Percentiles rank a stretch among this genome's conserved stretches.
These are phyloP conservation scores for Phalaenopsis aphrodite DNA, from an alignment of 106 monocot genomes.

Conservation along the genomic window DNA sequence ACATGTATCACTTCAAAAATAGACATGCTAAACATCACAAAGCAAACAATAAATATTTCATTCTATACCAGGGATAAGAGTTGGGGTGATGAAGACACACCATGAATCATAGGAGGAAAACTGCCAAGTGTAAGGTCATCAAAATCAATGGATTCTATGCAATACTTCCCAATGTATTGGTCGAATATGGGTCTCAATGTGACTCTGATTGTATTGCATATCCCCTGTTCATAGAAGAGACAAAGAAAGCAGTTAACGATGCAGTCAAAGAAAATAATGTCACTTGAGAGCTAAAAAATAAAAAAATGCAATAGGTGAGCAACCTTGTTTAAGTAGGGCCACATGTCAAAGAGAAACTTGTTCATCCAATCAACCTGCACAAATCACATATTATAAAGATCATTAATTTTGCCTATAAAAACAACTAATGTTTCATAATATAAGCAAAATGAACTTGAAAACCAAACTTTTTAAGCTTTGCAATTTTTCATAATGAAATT, in stretches of 20 bases:
- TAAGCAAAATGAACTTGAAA: too few relatives aligned
- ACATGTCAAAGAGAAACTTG: slow-evolving; percentile 51
- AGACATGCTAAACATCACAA: too few relatives aligned
- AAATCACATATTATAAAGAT: slow-evolving; percentile 7
- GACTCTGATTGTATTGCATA: slow-evolving; percentile 50
- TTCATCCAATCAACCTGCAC: slow-evolving; percentile 90
- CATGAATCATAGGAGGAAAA: slow-evolving; percentile 69
- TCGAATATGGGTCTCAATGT: slow-evolving; percentile 66
- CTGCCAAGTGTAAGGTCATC: slow-evolving; percentile 58
- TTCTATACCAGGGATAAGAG: not conserved
- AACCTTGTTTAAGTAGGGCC: slow-evolving; percentile 87
- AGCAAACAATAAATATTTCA: not conserved
- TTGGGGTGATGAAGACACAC: slow-evolving; percentile 18
- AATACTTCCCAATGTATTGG: slow-evolving; percentile 66
- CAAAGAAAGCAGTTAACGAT: not conserved
- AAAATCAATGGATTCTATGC: slow-evolving; percentile 63
- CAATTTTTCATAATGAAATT: too few relatives aligned
- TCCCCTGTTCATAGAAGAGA: slow-evolving; percentile 32
- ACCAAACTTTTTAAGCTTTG: too few relatives aligned
- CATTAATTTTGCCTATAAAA: not conserved
- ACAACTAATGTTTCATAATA: not conserved
- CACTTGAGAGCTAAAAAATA: not conserved
- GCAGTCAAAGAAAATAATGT: not conserved
- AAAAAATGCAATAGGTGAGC: not conserved
- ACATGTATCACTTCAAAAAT: too few relatives aligned